Evolutionary conservation across 306 rosid species (phyloP), one percentile per base, ranked within the genome.

Genomic region (Alnus glutinosa): DNA sequence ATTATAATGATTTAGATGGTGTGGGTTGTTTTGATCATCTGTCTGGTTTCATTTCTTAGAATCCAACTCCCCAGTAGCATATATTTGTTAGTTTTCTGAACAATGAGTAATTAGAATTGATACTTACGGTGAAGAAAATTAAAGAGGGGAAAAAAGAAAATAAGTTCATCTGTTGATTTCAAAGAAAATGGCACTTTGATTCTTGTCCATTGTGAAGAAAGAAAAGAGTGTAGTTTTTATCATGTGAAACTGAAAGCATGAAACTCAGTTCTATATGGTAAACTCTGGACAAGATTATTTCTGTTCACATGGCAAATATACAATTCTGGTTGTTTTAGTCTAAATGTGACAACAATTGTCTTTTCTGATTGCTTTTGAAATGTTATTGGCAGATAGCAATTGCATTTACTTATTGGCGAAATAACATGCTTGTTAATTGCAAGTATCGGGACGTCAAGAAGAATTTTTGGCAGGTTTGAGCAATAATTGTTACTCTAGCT

Each of bases 391-490:
- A 95, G 98, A 79, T 89, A 78, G 89, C 76, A 34, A 90, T 95
- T 87, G 98, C 97, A 62, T 95, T 95, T 88, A 71, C 97, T 42
- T 95, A 95, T 79, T 75, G 77, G 82, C 89, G 89, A 46, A 74
- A 86, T 64, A 88, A 92, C 82, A 51, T 14, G 28, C 88, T 95
- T 70, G 73, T 91, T 72, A 88, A 96, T 87, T 95, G 99, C 97
- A 95, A 95, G 87, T 95, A 93, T 77, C 92, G 99, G 63, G 96
- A 95, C 79, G 77, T 85, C 80, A 76, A 85, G 87, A 95, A 93
- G 88, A 77, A 59, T 51, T 95, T 93, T 91, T 93, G 99, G 98
- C 97, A 93, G 99, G 99, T 95, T 79, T 37, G 70, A 70, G 67
- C 82, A 50, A 57, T 42, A 71, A 70, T 49, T 78, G 67, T 66